Evolutionary conservation across 352 stramenopile species (phyloP).

Genomic region (Globisporangium cylindrosporum): DNA sequence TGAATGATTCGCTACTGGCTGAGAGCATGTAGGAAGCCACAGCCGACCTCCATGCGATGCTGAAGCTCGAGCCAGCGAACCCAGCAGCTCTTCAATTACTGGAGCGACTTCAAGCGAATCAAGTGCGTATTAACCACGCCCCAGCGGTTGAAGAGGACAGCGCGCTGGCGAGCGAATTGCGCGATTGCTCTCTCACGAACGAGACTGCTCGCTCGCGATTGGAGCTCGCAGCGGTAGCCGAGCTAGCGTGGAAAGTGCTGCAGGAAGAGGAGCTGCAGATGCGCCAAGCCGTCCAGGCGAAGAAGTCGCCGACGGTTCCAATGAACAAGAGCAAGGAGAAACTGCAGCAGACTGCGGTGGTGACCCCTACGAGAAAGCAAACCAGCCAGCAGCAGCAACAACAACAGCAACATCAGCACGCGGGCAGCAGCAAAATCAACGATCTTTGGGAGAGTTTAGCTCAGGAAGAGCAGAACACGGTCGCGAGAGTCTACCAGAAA

Average conservation of each 20-base stretch:
- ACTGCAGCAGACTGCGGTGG: neutral
- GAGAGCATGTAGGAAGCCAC: constrained; percentile 27
- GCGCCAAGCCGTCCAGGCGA: constrained; percentile 17
- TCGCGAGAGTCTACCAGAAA: constrained; percentile 16
- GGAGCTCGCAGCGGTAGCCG: constrained; percentile 19
- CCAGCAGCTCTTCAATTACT: constrained; percentile 20
- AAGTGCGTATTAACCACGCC: neutral
- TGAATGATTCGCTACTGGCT: neutral
- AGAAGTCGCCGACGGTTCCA: constrained; percentile 6
- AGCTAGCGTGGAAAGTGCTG: constrained; percentile 43
- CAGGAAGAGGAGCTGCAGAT: constrained; percentile 54
- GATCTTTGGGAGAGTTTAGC: constrained; percentile 18
- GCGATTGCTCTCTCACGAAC: constrained; percentile 3
- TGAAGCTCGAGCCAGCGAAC: constrained; percentile 40
- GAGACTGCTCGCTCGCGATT: neutral
- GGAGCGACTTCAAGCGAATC: neutral
- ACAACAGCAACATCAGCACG: neutral
- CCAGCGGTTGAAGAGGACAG: neutral
- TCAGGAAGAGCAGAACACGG: constrained; percentile 22
- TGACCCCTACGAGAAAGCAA: neutral
- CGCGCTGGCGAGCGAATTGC: neutral
- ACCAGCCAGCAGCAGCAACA: neutral
- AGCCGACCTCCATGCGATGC: constrained; percentile 26
- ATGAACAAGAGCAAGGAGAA: constrained; percentile 8
- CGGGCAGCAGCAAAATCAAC: constrained; percentile 17